Base-by-base conservation (phyloP, 345 rosid genomes). In the Luvunga scandens region DNA sequence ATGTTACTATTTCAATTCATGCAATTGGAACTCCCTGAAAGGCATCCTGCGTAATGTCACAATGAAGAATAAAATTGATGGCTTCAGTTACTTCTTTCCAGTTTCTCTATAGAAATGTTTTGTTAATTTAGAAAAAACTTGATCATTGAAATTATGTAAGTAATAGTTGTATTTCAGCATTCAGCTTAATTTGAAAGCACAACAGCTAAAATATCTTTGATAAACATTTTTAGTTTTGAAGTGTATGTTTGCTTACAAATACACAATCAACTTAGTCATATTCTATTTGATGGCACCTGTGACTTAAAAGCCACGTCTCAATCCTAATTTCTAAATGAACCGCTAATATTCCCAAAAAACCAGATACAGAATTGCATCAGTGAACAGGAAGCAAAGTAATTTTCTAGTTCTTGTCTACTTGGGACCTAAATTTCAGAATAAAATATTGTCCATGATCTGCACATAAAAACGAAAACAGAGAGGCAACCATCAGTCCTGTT, bases 341-440 rank as follows among this genome's bases (percentile, higher is more conserved):
- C 39, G 1, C 4, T 16, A 18, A 19, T 50, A 50, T 13, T 50
- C 25, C 50, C 8, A 9, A 16, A 63, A 30, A 63, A 18, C 16
- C 67, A 0, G 8, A 16, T 63, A 30, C 19, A 63, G 16, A 63
- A 14, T 28, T 28, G 22, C 14, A 36, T 36, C 18, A 5, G 6
- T 36, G 45, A 9, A 39, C 1, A 14, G 12, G 12, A 28, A 30
- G 28, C 73, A 9, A 39, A 69, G 59, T 21, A 30, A 27, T 71
- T 71, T 53, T 30, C 77, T 27, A n/a, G 70, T 39, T 34, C 71
- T 22, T 14, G 48, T 55, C 33, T 22, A 19, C 34, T 7, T 24
- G 73, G 73, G 66, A 67, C 79, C 66, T 12, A 67, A 55, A 18
- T 9, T 53, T 24, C 50, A n/a, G 53, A n/a, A 76, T 66, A 14